Conservation (phyloP, 352 stramenopile genomes). For the Phytophthora quininea region DNA sequence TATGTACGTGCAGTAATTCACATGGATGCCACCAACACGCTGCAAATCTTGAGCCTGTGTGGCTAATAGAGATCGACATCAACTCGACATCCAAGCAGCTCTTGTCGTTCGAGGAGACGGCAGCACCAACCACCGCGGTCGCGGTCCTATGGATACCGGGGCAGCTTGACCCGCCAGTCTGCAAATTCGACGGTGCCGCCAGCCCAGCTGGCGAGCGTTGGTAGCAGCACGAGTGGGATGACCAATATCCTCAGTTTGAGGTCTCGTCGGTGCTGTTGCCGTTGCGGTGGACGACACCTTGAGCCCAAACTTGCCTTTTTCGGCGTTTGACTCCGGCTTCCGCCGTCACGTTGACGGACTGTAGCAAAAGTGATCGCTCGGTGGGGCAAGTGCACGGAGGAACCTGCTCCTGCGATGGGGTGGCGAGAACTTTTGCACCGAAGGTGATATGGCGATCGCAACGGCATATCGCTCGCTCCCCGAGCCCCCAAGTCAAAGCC, state of each 20-base stretch:
- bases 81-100: too few species aligned
- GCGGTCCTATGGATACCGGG: conserved; percentile 4
- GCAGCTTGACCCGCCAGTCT: conserved; percentile 2
- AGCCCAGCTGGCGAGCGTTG: not conserved
- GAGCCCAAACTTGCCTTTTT: not conserved
- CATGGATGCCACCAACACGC: not conserved
- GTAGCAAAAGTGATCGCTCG: not conserved
- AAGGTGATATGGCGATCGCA: not conserved
- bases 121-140: not conserved
- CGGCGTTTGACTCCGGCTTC: not conserved
- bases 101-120: too few species aligned
- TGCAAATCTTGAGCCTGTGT: conserved; percentile 6
- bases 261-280: too few species aligned
- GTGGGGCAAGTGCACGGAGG: conserved; percentile 1
- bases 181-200: not conserved
- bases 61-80: not conserved
- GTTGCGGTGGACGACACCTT: not conserved
- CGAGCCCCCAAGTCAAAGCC: not conserved
- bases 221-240: not conserved
- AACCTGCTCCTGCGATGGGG: conserved; percentile 11
- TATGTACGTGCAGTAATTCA: not conserved
- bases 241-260: too few species aligned
- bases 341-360: not conserved
- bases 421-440: not conserved
- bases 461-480: not conserved